Evolutionary conservation across 2,329 filamentous ascomycete species (phyloP), one percentile per base, ranked within the genome.

Genomic region (Iodosphaeria phyllophila): DNA sequence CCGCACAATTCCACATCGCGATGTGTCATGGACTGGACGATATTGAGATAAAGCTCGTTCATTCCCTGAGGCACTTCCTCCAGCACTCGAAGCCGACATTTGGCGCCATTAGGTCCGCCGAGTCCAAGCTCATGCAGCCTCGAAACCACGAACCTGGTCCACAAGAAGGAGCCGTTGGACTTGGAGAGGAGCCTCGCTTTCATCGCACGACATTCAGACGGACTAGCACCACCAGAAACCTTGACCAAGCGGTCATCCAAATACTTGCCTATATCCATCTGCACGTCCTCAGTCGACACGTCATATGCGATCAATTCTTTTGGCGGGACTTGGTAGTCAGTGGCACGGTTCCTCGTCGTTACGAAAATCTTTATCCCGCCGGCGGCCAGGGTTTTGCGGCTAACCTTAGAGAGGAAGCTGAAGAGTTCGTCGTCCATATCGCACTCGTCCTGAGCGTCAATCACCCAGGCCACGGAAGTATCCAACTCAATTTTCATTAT

Each of bases 381-480:
- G 23, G n/a, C n/a, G n/a, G n/a, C n/a, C n/a, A n/a, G n/a, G n/a
- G n/a, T n/a, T n/a, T 24, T 13, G 13, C 20, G 14, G 30, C 26
- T 3, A 37, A 26, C 13, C 36, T 36, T 13, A n/a, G 37, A 18
- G 9, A 47, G 30, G 12, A 32, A 21, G 6, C 40, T 30, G 13
- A 42, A 28, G 2, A 46, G 24, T 5, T 24, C 19, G 3, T 20
- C 11, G 11, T 26, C 22, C 24, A 38, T 35, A 2, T 26, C 27
- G 20, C 45, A 50, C 31, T 49, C 46, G 31, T 49, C 47, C 10
- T 47, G 27, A 5, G 37, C 46, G 31, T 50, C 46, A 8, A 50
- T 38, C 6, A 48, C 35, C 44, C 43, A 47, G 28, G 44, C 14
- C 41, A 36, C 8, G 24, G 28, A 4, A 16, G n/a, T 8, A 30